phyloP scores from a whole-genome alignment of 1,284 basidiomycete genomes.

The Trichosporon sp. region DNA sequence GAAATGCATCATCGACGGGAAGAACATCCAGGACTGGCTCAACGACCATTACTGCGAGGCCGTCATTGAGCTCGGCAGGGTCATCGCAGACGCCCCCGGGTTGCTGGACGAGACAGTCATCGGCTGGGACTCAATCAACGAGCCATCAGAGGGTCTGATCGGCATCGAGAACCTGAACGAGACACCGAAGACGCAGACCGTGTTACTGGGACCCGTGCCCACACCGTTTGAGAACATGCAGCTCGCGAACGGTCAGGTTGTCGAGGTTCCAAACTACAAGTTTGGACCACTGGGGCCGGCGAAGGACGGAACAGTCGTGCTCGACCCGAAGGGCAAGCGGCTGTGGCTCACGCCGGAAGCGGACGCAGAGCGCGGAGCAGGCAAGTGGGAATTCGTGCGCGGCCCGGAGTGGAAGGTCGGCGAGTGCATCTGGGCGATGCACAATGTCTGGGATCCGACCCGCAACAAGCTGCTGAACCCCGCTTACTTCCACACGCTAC shows the following conservation, averaged over 20 bases:
- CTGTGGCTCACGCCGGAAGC: constrained; percentile 69
- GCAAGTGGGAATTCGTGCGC: constrained; percentile 78
- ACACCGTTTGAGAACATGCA: constrained; percentile 81
- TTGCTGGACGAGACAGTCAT: constrained; percentile 84
- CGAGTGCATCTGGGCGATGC: constrained; percentile 86
- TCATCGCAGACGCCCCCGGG: constrained; percentile 68
- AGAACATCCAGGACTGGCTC: constrained; percentile 93
- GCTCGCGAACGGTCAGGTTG: constrained; percentile 82
- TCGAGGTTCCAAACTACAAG: constrained; percentile 81
- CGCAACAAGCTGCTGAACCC: constrained; percentile 71
- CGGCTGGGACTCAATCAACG: constrained; percentile 96
- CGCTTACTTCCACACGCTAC: constrained; percentile 70
- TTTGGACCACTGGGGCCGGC: constrained; percentile 81
- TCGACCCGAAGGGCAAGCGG: constrained; percentile 79
- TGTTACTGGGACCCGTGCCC: constrained; percentile 84
- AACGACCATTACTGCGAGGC: constrained; percentile 84
- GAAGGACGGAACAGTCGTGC: constrained; percentile 68
- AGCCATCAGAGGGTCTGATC: constrained; percentile 85
- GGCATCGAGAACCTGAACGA: constrained; percentile 72
- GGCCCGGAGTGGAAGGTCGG: constrained; percentile 78
- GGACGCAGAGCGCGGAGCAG: constrained; percentile 55
- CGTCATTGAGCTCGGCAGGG: constrained; percentile 71
- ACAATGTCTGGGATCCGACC: constrained; percentile 84
- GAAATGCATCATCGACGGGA: constrained; percentile 83
- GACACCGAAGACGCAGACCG: constrained; percentile 68